Evolutionary conservation across 129 eudicot species (phyloP), one percentile per base, ranked within the genome.

Genomic region (Mikania micrantha): DNA sequence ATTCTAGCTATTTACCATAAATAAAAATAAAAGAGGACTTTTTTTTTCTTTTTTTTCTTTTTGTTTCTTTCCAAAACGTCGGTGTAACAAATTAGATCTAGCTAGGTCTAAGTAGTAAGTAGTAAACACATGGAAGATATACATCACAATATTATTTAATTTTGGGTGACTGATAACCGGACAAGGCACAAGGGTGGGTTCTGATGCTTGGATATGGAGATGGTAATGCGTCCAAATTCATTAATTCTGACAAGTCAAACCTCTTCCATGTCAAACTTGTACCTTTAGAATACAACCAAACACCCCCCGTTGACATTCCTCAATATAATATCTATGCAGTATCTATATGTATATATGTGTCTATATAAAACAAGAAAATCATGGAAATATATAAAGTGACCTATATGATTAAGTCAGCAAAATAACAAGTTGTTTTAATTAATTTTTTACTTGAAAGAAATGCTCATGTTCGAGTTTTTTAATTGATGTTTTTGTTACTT

Each of bases 251-350:
- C 80, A 59, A 60, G 80, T 75, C 80, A 66, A 75, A 27, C 45
- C 56, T 60, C 80, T 67, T 60, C 69, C 70, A 75, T 34, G 80
- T 75, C 80, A 75, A 73, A 58, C 80, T 59, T 75, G 74, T 75
- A 67, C 74, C 80, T 75, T n/a, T 67, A 9, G 13, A 56, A 9
- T 66, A 66, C 39, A 74, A 58, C 32, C 59, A 47, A 44, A 66
- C 79, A 53, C 60, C 68, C n/a, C 78, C 76, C 80, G 74, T 75
- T 75, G 74, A 75, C 69, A 24, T 67, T 75, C 67, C 8, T 31
- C 19, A 4, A 49, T 58, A 32, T 29, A n/a, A 15, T 74, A 56
- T 20, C 25, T 34, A n/a, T n/a, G n/a, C n/a, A n/a, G n/a, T n/a
- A n/a, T n/a, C n/a, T n/a, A n/a, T n/a, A n/a, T n/a, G n/a, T n/a